Conservation (phyloP, 2,329 filamentous ascomycete species). For the Cladosporium sp. region DNA sequence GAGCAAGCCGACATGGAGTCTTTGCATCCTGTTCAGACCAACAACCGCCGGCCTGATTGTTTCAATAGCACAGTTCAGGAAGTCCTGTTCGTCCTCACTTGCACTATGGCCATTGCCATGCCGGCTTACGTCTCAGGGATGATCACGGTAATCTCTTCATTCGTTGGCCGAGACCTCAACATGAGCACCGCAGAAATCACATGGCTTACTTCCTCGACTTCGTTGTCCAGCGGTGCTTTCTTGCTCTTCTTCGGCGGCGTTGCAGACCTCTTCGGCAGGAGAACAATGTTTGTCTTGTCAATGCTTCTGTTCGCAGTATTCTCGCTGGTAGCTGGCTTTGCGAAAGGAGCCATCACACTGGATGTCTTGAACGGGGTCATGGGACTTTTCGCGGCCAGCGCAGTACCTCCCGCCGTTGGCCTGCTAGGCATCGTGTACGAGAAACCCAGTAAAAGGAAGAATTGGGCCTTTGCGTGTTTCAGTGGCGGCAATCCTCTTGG, state of each 20-base stretch:
- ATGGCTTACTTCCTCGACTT: conserved; percentile 65
- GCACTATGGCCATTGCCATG: conserved; percentile 67
- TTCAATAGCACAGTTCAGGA: conserved; percentile 65
- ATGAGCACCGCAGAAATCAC: conserved; percentile 68
- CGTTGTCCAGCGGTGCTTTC: conserved; percentile 64
- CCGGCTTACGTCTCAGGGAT: conserved; percentile 60
- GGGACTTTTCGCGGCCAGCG: conserved; percentile 64
- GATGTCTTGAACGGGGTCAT: conserved; percentile 65
- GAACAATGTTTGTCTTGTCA: conserved; percentile 59
- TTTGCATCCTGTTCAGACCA: conserved; percentile 25
- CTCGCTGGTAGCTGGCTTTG: conserved; percentile 60
- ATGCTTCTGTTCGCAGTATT: conserved; percentile 61
- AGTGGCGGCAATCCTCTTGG: conserved; percentile 59
- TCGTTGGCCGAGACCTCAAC: conserved; percentile 58
- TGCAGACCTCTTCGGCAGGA: conserved; percentile 63
- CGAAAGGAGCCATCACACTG: conserved; percentile 58
- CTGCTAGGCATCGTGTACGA: conserved; percentile 65
- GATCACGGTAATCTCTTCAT: conserved; percentile 62
- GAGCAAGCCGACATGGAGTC: conserved; percentile 15
- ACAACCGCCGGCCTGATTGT: conserved; percentile 52
- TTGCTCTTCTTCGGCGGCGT: conserved; percentile 66
- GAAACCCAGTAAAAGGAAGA: conserved; percentile 63
- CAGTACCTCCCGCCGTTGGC: conserved; percentile 64
- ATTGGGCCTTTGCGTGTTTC: conserved; percentile 65
- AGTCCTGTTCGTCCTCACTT: conserved; percentile 64